Base-by-base conservation (phyloP, 768 basidiomycete species). In the Russula sp. region DNA sequence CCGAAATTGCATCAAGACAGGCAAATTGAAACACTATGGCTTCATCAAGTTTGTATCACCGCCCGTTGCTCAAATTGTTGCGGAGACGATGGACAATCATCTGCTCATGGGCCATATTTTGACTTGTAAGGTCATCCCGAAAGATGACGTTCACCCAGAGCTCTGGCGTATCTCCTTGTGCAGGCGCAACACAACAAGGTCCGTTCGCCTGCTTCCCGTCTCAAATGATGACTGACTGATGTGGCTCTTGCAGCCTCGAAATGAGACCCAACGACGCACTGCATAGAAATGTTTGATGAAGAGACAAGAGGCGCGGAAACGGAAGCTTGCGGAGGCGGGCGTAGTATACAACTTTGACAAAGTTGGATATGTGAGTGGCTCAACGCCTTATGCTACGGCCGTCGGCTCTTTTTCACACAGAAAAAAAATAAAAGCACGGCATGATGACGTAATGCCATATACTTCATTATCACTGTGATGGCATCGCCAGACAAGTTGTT, bases 11-110 rank as follows among this genome's bases (percentile, higher is more conserved):
- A 26, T 26, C 13, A 68, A 98, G 95, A 96, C 94, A 16, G 97
- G 97, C 59, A 83, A 83, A 67, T 96, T 95, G 52, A 99, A 98
- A 76, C 96, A 98, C 75, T 98, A 96, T 75, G 96, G 86, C 3
- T 98, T 96, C 79, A 80, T 99, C 71, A 95, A 98, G 76, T 97
- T 99, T 74, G 85, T 87, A 60, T 94, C 92, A 49, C 82, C 85
- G 22, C 81, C 88, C 0, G 94, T 98, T 34, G 95, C 97, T 0
- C 78, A 94, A 72, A 98, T 99, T 67, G 97, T 97, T 9, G 89
- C 91, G 2, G 97, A 98, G 72, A 98, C 96, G 51, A 98, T 98
- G 97, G 87, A 99, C 81, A 98, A 97, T 78, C 98, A 98, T 75
- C 83, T 99, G 44, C 81, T 99, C 67, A 84, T 90, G 82, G 95